A percentile compares a stretch with the other conserved stretches of the same genome.
These are phyloP conservation scores for Dothistroma pini DNA, from an alignment of 2,329 filamentous ascomycete species.

Conservation along the genomic window DNA sequence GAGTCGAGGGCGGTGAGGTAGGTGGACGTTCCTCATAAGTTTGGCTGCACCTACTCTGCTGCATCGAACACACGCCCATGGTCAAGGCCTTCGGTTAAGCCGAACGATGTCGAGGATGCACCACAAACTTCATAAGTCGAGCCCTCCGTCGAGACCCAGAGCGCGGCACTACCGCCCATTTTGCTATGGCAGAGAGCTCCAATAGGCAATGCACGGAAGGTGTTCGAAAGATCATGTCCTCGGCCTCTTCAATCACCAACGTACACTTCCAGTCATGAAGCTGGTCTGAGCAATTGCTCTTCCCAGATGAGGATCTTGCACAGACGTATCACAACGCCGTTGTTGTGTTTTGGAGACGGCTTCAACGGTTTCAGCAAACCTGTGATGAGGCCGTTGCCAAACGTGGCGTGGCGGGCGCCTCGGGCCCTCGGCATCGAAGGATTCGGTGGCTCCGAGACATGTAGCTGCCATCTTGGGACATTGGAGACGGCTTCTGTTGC, in stretches of 20 bases:
- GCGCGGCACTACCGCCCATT: too few species aligned
- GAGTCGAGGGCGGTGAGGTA: constrained; percentile 23
- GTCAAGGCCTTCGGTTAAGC: not conserved
- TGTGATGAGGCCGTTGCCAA: not conserved
- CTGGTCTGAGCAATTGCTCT: not conserved
- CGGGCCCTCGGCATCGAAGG: not conserved
- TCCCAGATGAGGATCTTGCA: not conserved
- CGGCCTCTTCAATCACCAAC: not conserved
- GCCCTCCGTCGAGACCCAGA: not conserved
- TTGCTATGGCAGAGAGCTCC: too few species aligned
- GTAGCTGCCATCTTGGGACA: not conserved
- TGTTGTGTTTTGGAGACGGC: not conserved
- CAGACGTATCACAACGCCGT: not conserved
- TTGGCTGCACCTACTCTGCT: not conserved
- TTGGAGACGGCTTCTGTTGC: too few species aligned
- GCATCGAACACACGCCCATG: too few species aligned
- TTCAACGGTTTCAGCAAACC: not conserved
- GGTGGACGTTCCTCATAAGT: not conserved
- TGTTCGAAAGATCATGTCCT: too few species aligned
- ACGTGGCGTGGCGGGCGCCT: not conserved
- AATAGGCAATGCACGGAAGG: too few species aligned
- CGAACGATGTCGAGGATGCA: not conserved
- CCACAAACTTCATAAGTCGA: not conserved
- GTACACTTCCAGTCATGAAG: not conserved
- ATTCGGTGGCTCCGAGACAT: not conserved